Base-by-base conservation (phyloP, 768 basidiomycete species). In the Lactarius hatsudake region DNA sequence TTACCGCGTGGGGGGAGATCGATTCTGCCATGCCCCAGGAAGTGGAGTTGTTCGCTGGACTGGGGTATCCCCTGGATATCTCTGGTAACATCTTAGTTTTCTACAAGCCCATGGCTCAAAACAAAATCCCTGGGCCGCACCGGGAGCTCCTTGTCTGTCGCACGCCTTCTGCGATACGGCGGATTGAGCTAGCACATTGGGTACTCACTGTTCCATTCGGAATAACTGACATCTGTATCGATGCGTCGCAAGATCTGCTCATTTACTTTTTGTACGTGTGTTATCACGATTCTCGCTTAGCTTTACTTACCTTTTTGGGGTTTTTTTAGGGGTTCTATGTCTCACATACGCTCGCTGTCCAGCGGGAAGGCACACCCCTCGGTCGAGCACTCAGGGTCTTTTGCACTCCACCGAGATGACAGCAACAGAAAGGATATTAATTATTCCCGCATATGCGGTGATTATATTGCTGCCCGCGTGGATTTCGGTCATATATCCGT, bases 31-130 rank as follows among this genome's bases (percentile, higher is more conserved):
- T 5, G 15, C 62, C 62, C 13, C 36, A 60, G 20, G 40, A 38
- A 5, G 34, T 26, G 15, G 38, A 4, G 3, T 20, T 64, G 15
- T 36, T 61, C 15, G 43, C 43, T 1, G 67, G 67, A 20, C 63
- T 58, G 53, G 34, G 67, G 20, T 28, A 48, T 15, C 67, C 67
- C 0, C 51, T 63, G 3, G 62, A 59, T 42, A 28, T 68, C 26
- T 68, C 67, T 2, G 32, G 53, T 7, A 68, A 60, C 34, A n/a
- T 63, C n/a, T 38, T 67, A 4, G 58, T 67, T 34, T 64, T 67
- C 48, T 64, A 53, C 34, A 67, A 38, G 42, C 23, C 36, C 20
- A 40, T 17, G 36, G 5, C 23, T 53, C 51, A 53, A 26, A 53
- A 53, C 51, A 53, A 53, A 15, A 26, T 15, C 6, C 36, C 26